A percentile compares a stretch with the other conserved stretches of the same genome.
phyloP scores from a whole-genome alignment of 371 early-diverging fungal genomes.

The Mortierella sp. region DNA sequence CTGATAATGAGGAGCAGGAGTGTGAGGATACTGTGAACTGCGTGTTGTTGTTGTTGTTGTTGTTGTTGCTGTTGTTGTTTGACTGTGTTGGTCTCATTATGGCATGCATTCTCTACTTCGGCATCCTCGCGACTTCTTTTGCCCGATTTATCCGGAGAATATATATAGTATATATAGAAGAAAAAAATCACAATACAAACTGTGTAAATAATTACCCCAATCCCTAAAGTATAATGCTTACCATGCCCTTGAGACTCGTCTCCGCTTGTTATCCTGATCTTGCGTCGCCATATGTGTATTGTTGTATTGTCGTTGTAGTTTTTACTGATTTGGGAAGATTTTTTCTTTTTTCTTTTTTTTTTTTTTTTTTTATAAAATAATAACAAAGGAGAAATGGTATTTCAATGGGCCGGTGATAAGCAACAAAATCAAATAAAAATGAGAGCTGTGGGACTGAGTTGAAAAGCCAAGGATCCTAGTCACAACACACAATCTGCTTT shows the following conservation, averaged over 20 bases:
- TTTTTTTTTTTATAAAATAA: background rate
- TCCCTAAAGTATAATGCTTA: conserved; percentile 2
- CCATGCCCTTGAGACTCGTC: conserved; percentile 60
- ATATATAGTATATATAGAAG: background rate
- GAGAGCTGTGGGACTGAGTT: background rate
- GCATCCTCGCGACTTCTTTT: background rate
- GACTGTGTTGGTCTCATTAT: background rate
- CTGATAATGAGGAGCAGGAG: background rate
- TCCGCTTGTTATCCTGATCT: conserved; percentile 57
- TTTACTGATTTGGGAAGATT: background rate
- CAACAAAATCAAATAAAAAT: background rate
- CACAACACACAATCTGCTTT: background rate
- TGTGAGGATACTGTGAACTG: background rate
- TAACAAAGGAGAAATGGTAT: background rate
- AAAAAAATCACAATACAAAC: background rate
- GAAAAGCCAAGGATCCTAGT: background rate
- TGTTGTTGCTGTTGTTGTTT: background rate
- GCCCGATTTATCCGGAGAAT: conserved; percentile 14
- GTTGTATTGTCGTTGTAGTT: background rate
- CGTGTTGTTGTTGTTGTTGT: background rate
- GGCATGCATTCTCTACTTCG: background rate
- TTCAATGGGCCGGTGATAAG: background rate
- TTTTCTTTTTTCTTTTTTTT: background rate
- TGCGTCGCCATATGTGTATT: conserved; percentile 30
- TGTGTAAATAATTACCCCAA: background rate